phyloP scores from a whole-genome alignment of 2,329 filamentous ascomycete species.

The Pestalotiopsis sp. region DNA sequence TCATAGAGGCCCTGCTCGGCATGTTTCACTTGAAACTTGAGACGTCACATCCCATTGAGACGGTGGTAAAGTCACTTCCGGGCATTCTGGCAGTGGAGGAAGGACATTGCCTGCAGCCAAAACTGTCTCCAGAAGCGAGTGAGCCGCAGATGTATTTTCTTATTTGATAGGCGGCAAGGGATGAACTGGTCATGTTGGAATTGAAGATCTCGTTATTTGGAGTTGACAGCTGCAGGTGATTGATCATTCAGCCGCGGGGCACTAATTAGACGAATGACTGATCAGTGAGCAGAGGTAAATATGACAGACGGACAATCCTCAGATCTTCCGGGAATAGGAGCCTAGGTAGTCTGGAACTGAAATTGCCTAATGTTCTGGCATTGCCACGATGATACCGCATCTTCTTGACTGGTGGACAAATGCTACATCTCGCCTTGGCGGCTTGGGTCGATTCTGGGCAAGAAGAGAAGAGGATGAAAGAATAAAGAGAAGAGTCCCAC shows the following conservation, averaged over 20 bases:
- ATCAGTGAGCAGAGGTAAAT: too few species aligned
- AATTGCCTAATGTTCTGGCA: not conserved
- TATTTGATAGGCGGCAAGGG: not conserved
- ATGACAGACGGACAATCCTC: not conserved
- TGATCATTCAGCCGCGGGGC: not conserved
- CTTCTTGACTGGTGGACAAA: not conserved
- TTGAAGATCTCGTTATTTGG: not conserved
- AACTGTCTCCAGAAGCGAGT: not conserved
- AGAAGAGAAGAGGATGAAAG: not conserved
- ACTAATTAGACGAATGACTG: not conserved
- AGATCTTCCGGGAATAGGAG: not conserved
- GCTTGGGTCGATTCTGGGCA: not conserved
- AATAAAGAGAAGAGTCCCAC: not conserved
- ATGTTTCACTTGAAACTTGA: conserved; percentile 13
- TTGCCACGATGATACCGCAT: not conserved
- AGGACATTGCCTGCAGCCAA: not conserved
- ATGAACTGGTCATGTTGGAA: not conserved
- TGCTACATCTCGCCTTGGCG: not conserved
- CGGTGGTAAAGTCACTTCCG: not conserved
- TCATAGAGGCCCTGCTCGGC: not conserved
- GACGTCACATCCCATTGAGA: conserved; percentile 11
- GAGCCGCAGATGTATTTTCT: not conserved
- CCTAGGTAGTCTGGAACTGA: not conserved
- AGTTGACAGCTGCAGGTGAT: not conserved
- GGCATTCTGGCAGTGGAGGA: not conserved